Base-by-base conservation (phyloP, 148 eudicot species). In the Chenopodium formosanum region DNA sequence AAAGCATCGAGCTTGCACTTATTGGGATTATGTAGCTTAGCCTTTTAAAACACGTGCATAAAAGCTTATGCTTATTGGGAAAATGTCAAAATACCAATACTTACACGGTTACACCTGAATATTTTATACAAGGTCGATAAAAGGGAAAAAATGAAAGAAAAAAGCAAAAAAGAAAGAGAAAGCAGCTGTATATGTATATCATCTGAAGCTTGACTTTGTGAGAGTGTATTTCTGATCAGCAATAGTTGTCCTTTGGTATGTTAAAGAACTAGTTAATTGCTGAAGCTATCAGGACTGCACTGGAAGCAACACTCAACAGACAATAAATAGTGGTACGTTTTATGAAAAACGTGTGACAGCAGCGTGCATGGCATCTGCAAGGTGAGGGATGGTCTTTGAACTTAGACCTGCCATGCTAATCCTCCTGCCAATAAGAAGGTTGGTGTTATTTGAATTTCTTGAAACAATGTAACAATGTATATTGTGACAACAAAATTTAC, bases 351-450 rank as follows among this genome's bases (percentile, higher is more conserved):
- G 88, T 0, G 95, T 89, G 22, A 96, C 98, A 46, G 93, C 98
- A 16, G 97, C 99, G 78, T 94, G 97, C 67, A 96, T 96, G 9
- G 98, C 98, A 81, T 96, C 99, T 29, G 98, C 93, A 50, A 96
- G 95, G 85, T 94, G 98, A 81, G 99, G 97, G 29, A 94, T 96
- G 0, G 89, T 96, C 87, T 77, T 90, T 52, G 94, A 86, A 89
- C 97, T 96, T 84, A 94, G 84, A 4, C 99, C 99, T 11, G 99
- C 99, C 99, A 96, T 96, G 95, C 99, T 96, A 67, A 96, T 96
- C 88, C 97, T 88, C 88, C 99, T 96, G 97, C 81, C 31, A 78
- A 32, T 68, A 47, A 50, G 73, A 20, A 63, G 50, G 11, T 79
- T 32, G 47, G 34, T 53, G 81, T 62, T 29, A 10, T 50, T 9